These are phyloP conservation scores for Ustilago cynodontis DNA, from an alignment of 1,284 basidiomycete genomes.

Conservation along the genomic window DNA sequence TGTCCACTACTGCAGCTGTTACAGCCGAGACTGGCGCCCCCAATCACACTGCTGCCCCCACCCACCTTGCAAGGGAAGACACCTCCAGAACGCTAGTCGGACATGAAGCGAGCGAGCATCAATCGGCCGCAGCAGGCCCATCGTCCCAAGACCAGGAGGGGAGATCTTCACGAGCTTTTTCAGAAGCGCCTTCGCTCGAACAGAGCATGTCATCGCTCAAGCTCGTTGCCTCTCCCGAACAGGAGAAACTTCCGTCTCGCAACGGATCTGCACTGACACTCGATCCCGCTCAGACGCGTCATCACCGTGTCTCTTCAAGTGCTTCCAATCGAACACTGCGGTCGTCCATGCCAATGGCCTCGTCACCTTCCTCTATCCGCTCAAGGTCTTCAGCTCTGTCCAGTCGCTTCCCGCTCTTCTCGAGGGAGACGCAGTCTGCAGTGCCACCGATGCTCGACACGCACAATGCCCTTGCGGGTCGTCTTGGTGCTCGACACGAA, in stretches of 20 bases:
- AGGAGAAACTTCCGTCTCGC: conserved; percentile 12
- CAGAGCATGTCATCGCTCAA: conserved; percentile 24
- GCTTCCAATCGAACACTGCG: conserved; percentile 53
- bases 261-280: conserved; percentile 21
- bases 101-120: background rate
- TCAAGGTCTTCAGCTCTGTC: conserved; percentile 52
- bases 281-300: conserved; percentile 28
- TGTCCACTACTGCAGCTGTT: background rate
- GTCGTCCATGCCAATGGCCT: conserved; percentile 33
- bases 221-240: conserved; percentile 20
- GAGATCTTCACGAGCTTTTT: conserved; percentile 7
- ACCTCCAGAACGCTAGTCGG: conserved; percentile 39
- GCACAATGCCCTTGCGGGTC: conserved; percentile 59
- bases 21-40: conserved; percentile 7
- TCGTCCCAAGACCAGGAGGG: conserved; percentile 8
- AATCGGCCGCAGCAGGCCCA: conserved; percentile 8
- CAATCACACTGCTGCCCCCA: conserved; percentile 3
- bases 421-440: conserved; percentile 43
- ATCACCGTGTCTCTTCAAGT: conserved; percentile 43
- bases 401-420: conserved; percentile 40
- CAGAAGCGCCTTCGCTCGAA: conserved; percentile 22
- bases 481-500: conserved; percentile 53
- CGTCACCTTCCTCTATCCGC: conserved; percentile 51
- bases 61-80: conserved; percentile 25
- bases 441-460: conserved; percentile 61